Evolutionary conservation across 331 rosid species (phyloP).

Genomic region (Quercus lobata): DNA sequence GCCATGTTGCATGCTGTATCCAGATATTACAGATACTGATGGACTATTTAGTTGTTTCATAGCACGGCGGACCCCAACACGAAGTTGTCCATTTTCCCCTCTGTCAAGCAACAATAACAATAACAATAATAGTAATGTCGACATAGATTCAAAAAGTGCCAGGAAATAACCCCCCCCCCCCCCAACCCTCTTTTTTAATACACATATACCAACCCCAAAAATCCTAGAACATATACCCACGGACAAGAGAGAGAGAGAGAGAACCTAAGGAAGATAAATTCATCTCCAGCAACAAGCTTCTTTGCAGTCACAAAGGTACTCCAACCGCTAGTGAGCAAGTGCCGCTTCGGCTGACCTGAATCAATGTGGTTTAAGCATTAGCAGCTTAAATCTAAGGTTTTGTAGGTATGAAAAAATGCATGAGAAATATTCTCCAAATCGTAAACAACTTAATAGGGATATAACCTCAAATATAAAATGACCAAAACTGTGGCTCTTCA

Average conservation of each 20-base stretch:
- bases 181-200: too few species aligned
- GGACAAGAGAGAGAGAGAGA: not conserved
- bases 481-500: not conserved
- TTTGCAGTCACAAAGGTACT: constrained; percentile 59
- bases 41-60: constrained; percentile 18
- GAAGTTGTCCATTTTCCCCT: constrained; percentile 51
- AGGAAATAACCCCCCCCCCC: not conserved
- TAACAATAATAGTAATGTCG: not conserved
- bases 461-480: not conserved
- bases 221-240: not conserved
- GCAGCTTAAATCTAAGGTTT: not conserved
- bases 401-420: not conserved
- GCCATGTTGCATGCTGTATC: constrained; percentile 57
- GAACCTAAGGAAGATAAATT: constrained; percentile 60
- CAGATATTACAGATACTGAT: constrained; percentile 41
- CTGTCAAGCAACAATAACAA: constrained; percentile 28
- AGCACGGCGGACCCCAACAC: constrained; percentile 51
- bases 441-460: not conserved
- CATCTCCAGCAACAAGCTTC: constrained; percentile 66
- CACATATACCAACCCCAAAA: not conserved
- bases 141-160: not conserved
- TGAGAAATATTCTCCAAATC: not conserved
- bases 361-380: constrained; percentile 11
- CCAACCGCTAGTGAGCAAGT: constrained; percentile 79
- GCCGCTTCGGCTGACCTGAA: constrained; percentile 70